Percentiles rank a stretch among this genome's conserved stretches.
These are phyloP conservation scores for Cornus florida DNA, from an alignment of 148 eudicot genomes.

Conservation along the genomic window DNA sequence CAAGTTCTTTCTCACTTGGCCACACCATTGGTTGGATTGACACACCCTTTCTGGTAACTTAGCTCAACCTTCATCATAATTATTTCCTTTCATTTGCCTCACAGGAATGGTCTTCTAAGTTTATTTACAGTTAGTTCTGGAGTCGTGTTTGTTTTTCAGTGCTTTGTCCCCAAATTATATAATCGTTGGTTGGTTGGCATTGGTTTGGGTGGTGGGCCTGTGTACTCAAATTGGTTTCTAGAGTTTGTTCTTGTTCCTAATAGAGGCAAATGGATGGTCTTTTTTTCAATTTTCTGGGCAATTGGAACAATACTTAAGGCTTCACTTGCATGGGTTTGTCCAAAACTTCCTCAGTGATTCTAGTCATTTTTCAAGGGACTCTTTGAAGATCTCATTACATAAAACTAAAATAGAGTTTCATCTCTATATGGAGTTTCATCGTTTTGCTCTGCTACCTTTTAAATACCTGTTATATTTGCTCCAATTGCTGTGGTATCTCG, in stretches of 20 bases:
- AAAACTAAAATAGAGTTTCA: too few species aligned
- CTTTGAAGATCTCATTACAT: too few species aligned
- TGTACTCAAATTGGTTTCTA: slow-evolving; percentile 19
- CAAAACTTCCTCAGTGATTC: too few species aligned
- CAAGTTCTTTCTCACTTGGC: too few species aligned
- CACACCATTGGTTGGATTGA: too few species aligned
- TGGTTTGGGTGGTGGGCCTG: slow-evolving; percentile 33
- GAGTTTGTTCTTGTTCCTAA: slow-evolving; percentile 29
- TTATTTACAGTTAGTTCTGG: slow-evolving; percentile 24
- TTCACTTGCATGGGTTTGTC: slow-evolving; percentile 35
- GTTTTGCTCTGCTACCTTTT: too few species aligned
- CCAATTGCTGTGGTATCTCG: too few species aligned
- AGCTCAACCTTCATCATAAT: background rate
- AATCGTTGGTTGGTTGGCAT: slow-evolving; percentile 37
- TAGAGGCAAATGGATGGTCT: slow-evolving; percentile 30
- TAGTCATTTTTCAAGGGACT: too few species aligned
- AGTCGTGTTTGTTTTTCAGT: slow-evolving; percentile 23
- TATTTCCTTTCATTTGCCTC: background rate
- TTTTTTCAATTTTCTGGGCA: slow-evolving; percentile 24
- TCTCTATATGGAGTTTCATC: too few species aligned
- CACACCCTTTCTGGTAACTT: too few species aligned
- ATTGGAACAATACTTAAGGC: slow-evolving; percentile 31
- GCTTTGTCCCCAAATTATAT: slow-evolving; percentile 35
- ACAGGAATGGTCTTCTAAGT: slow-evolving; percentile 31
- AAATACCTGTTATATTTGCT: too few species aligned